Base-by-base conservation (phyloP, 148 eudicot species). In the Chenopodium suecicum region DNA sequence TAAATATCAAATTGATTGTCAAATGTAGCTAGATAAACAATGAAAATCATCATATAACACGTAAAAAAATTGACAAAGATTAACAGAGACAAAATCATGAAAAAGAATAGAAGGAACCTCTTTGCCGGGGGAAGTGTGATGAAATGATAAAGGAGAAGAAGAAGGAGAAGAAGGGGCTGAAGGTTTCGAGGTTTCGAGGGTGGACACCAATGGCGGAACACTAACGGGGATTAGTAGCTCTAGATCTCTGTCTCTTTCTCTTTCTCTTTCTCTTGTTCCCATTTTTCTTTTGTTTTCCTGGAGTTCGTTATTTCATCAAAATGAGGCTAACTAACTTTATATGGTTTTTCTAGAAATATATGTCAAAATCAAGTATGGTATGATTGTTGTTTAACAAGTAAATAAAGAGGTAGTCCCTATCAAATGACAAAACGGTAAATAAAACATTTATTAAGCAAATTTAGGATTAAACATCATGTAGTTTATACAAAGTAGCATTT, bases 191-290 rank as follows among this genome's bases (percentile, higher is more conserved):
- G 56, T 76, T 9, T 72, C 82, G 75, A 67, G 80, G 32, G 80
- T 62, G 52, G 76, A 13, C 19, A 74, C 50, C n/a, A 76, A 78
- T 29, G 88, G 78, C 19, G 87, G 78, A 50, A 78, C 84, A 25
- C 81, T 68, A 7, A 82, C 89, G 4, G 94, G 91, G 62, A 88
- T 85, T 3, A 91, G 84, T 74, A 87, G 79, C 74, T 91, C 92
- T 12, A 88, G 85, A 90, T 86, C 93, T 65, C 84, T 74, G 62
- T 83, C 83, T 65, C 84, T 74, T 68, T 83, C 83, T 50, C 84
- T 74, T 68, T 83, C 83, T 50, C 82, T 74, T 9, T 77, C 89
- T 66, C 90, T 79, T 66, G 82, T 82, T 74, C 84, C 88, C 90
- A 88, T 86, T 73, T 47, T 68, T 23, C 62, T 32, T 80, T 70